Percentiles rank a stretch among this genome's conserved stretches.
Evolutionary conservation across 495 filamentous ascomycete species (phyloP).

Genomic region (Pseudoneurospora amorphoporcata): DNA sequence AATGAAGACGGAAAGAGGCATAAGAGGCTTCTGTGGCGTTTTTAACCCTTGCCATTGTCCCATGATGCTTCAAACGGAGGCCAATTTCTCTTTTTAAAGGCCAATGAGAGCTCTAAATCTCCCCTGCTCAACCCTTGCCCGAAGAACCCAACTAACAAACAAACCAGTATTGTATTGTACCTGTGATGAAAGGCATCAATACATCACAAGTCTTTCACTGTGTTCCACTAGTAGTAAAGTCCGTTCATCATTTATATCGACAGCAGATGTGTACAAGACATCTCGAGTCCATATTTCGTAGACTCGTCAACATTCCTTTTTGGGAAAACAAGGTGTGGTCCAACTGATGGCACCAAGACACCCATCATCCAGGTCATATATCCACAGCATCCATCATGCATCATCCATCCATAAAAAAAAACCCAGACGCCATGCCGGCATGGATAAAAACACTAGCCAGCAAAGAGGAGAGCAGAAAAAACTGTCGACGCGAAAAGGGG

Average conservation of each 20-base stretch:
- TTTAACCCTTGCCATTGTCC: no score
- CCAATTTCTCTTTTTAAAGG: no score
- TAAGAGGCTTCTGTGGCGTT: no score
- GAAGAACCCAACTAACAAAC: no score
- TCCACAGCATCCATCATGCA: not conserved
- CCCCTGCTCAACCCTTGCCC: no score
- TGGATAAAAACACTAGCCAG: not conserved
- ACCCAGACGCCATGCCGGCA: not conserved
- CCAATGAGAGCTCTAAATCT: no score
- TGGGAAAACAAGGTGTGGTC: not conserved
- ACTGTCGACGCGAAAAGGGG: not conserved
- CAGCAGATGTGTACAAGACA: not conserved
- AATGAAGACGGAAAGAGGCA: no score
- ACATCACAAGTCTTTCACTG: not conserved
- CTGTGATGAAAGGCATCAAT: not conserved
- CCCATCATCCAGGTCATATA: not conserved
- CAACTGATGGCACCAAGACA: not conserved
- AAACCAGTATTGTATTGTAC: no score
- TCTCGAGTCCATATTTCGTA: not conserved
- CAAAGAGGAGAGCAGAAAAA: not conserved
- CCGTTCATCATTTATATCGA: not conserved
- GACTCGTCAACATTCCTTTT: not conserved
- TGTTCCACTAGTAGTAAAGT: not conserved
- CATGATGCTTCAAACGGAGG: no score
- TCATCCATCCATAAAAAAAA: not conserved